Percentiles rank a stretch among this genome's conserved stretches.
Conservation (phyloP, 768 basidiomycete genomes). For the Auricularia cornea region DNA sequence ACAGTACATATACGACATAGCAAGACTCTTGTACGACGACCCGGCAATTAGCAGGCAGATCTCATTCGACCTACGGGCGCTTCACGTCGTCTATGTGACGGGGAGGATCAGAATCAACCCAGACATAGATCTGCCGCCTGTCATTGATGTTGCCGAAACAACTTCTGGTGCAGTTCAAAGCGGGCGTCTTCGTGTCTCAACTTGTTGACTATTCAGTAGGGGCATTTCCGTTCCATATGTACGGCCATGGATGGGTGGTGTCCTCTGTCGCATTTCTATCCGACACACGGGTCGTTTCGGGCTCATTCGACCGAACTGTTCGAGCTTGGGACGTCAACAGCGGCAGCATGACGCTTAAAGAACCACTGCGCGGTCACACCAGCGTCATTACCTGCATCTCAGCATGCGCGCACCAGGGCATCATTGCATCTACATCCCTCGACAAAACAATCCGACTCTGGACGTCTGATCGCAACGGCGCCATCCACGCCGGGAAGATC, state of each 20-base stretch:
- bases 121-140: too few species aligned
- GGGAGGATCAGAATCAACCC: too few species aligned
- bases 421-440: constrained; percentile 13
- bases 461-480: constrained; percentile 4
- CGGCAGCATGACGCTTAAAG: neutral
- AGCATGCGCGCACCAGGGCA: constrained; percentile 6
- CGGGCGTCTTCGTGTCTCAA: too few species aligned
- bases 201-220: neutral
- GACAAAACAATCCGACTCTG: constrained; percentile 10
- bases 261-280: constrained; percentile 7
- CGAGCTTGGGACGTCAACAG: neutral
- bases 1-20: too few species aligned
- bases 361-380: constrained; percentile 1
- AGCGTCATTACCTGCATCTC: constrained; percentile 4
- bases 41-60: too few species aligned
- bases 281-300: constrained; percentile 3
- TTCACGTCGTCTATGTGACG: too few species aligned
- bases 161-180: too few species aligned
- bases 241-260: neutral
- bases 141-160: too few species aligned
- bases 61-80: too few species aligned
- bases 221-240: neutral
- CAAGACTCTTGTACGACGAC: too few species aligned
- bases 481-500: neutral
- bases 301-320: constrained; percentile 4